A percentile compares a stretch with the other conserved stretches of the same genome.
phyloP scores from a whole-genome alignment of 2,329 filamentous ascomycete species.

The Ophioceras dolichostomum region DNA sequence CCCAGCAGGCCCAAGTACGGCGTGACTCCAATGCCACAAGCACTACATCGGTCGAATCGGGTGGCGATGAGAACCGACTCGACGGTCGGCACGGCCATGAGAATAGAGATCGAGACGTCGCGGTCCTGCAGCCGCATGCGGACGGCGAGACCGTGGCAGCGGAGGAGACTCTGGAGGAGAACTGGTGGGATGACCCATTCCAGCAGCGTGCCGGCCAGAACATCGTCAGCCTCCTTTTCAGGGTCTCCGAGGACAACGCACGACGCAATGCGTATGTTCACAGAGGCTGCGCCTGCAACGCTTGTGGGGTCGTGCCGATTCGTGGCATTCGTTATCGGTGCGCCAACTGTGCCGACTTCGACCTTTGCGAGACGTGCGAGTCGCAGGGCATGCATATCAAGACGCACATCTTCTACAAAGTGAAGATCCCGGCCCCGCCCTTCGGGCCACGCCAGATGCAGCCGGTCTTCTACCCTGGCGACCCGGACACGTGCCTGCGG shows the following conservation, averaged over 20 bases:
- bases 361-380: slow-evolving; percentile 91
- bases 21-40: slow-evolving; percentile 3
- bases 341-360: slow-evolving; percentile 90
- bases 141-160: slow-evolving; percentile 19
- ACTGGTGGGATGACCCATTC: slow-evolving; percentile 32
- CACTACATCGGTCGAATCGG: slow-evolving; percentile 23
- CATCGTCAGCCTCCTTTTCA: slow-evolving; percentile 73
- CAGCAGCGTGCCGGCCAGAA: slow-evolving; percentile 56
- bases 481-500: slow-evolving; percentile 59
- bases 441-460: slow-evolving; percentile 71
- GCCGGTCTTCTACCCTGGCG: slow-evolving; percentile 78
- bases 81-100: slow-evolving; percentile 35
- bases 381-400: slow-evolving; percentile 65
- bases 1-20: too few species aligned
- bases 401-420: slow-evolving; percentile 94
- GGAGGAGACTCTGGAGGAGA: slow-evolving; percentile 16
- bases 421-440: slow-evolving; percentile 77
- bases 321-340: slow-evolving; percentile 88
- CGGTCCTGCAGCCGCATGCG: slow-evolving; percentile 13
- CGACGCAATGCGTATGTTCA: slow-evolving; percentile 82
- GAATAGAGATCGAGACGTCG: slow-evolving; percentile 17
- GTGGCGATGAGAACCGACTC: too few species aligned
- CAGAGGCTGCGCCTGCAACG: slow-evolving; percentile 83
- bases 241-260: slow-evolving; percentile 89
- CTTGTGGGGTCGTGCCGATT: slow-evolving; percentile 78